Conservation (phyloP, 345 rosid species). For the Chamaenerion angustifolium region DNA sequence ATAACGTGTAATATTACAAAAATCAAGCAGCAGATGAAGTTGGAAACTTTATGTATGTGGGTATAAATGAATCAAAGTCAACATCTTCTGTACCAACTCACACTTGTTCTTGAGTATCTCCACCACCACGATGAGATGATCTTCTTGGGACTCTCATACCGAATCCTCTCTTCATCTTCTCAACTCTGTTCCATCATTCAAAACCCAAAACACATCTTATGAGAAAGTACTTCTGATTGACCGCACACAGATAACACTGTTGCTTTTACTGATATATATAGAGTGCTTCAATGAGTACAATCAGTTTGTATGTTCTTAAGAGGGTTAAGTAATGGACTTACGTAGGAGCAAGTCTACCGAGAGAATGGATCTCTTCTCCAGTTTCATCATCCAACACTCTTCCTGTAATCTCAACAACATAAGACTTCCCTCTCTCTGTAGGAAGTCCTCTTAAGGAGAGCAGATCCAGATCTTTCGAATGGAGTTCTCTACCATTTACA, state of each 20-base stretch:
- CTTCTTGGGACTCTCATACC: conserved; percentile 76
- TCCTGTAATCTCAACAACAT: conserved; percentile 63
- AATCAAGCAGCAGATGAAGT: too few relatives aligned
- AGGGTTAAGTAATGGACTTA: conserved; percentile 19
- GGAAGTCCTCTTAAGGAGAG: conserved; percentile 75
- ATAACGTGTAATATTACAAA: too few relatives aligned
- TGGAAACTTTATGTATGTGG: too few relatives aligned
- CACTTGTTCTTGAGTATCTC: not conserved
- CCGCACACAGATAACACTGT: too few relatives aligned
- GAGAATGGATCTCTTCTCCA: conserved; percentile 73
- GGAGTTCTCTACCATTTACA: conserved; percentile 87
- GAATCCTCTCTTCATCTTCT: conserved; percentile 71
- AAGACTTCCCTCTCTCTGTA: conserved; percentile 46
- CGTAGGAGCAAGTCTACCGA: conserved; percentile 97
- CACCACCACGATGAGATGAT: conserved; percentile 9
- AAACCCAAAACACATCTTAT: too few relatives aligned
- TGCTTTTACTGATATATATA: too few relatives aligned
- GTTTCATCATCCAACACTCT: conserved; percentile 80
- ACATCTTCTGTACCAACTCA: too few relatives aligned
- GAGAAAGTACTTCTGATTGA: too few relatives aligned
- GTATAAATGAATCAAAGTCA: too few relatives aligned
- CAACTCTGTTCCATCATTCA: conserved; percentile 43
- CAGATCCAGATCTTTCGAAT: conserved; percentile 62
- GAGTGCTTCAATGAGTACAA: too few relatives aligned
- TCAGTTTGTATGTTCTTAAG: not conserved